Base-by-base conservation (phyloP, 2,329 filamentous ascomycete species). In the Penicillium sumatraense region DNA sequence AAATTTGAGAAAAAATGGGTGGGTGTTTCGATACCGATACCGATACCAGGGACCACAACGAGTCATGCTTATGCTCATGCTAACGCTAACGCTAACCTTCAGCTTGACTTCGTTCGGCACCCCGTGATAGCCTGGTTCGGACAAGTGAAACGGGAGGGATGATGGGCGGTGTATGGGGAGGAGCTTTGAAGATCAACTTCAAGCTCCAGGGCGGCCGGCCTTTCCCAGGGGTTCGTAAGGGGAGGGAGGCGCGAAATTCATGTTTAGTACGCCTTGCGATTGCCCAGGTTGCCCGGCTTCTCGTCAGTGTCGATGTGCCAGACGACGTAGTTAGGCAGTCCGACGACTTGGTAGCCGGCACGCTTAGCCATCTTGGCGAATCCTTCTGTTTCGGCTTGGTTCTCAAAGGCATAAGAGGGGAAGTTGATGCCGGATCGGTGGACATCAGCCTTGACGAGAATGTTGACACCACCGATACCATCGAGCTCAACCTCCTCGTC, bases 391-490 rank as follows among this genome's bases (percentile, higher is more conserved):
- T 99, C 95, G 61, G 95, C 95, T 79, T 99, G 95, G 76, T 99
- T 98, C 74, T 99, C 95, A 72, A 99, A 99, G 3, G 95, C 85
- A 70, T 99, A 99, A 72, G 87, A 88, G 8, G 95, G 95, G 76
- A 99, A 99, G 76, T 99, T 99, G 80, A 99, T 95, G 93, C 91
- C 91, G 69, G 93, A 91, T 78, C 95, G 86, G 76, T 99, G 95
- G 10, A 99, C 93, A 74, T 99, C 93, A 5, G 92, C 95, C 80
- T 99, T 99, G 63, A 99, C 95, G 42, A 99, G 80, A 68, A 99
- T 97, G 75, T 93, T 98, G 59, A 99, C 95, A 67, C 95, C 95
- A 62, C 95, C 95, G 74, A 99, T 92, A 58, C 93, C 95, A 71
- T 99, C 95, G 46, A 99, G 88, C 63, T 92, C 86, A 24, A 98